Conservation (phyloP, 345 rosid species). For the Sonneratia alba region DNA sequence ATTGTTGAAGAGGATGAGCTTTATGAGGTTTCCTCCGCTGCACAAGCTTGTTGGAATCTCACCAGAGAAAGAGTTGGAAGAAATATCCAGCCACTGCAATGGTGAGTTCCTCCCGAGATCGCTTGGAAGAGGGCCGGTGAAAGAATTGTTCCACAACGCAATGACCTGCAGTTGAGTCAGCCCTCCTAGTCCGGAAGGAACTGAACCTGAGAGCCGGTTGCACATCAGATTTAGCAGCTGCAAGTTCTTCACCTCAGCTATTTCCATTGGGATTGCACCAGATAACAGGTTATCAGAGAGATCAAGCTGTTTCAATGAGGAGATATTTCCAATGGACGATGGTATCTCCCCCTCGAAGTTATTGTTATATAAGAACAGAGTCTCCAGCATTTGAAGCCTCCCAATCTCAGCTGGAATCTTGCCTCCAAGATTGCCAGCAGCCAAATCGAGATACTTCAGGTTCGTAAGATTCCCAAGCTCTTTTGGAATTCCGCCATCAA, state of each 20-base stretch:
- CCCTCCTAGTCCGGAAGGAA: slow-evolving; percentile 44
- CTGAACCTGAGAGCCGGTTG: slow-evolving; percentile 59
- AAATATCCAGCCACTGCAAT: slow-evolving; percentile 73
- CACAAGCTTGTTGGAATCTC: slow-evolving; percentile 60
- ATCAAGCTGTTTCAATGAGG: slow-evolving; percentile 60
- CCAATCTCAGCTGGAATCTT: slow-evolving; percentile 69
- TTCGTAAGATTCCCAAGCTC: slow-evolving; percentile 62
- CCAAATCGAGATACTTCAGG: slow-evolving; percentile 76
- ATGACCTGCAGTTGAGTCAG: slow-evolving; percentile 48
- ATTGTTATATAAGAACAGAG: slow-evolving; percentile 60
- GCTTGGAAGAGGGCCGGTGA: slow-evolving; percentile 67
- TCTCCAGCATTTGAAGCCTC: slow-evolving; percentile 46
- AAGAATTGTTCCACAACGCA: slow-evolving; percentile 88
- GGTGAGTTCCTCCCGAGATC: slow-evolving; percentile 71
- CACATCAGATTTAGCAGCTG: slow-evolving; percentile 81
- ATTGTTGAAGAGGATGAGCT: slow-evolving; percentile 88
- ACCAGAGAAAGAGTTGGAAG: slow-evolving; percentile 73
- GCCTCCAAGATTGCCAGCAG: slow-evolving; percentile 59
- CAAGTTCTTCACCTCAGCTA: slow-evolving; percentile 51
- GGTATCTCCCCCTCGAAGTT: slow-evolving; percentile 62
- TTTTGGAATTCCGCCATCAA: slow-evolving; percentile 61
- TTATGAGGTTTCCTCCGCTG: slow-evolving; percentile 64
- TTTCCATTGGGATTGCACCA: slow-evolving; percentile 50
- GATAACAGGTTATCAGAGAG: slow-evolving; percentile 64
- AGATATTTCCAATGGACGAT: slow-evolving; percentile 45